Base-by-base conservation (phyloP, 2,329 filamentous ascomycete species). In the Penicillium sp. region DNA sequence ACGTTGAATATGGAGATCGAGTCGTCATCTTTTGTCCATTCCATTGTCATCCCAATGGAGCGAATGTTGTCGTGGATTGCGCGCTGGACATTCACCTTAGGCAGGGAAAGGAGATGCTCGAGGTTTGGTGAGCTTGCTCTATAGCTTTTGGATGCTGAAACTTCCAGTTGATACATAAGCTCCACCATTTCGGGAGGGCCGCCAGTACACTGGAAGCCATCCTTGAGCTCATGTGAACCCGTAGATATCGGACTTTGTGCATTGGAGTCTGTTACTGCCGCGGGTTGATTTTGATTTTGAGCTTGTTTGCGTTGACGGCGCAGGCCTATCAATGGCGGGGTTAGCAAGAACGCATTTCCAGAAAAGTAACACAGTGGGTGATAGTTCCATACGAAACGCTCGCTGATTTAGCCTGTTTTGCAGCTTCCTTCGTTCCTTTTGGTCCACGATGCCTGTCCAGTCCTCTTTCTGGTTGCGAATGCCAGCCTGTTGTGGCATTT, bases 341-440 rank as follows among this genome's bases (percentile, higher is more conserved):
- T 44, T n/a, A 44, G 41, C n/a, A 6, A 44, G 7, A 19, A 19
- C 31, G 2, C n/a, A 41, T 13, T 7, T n/a, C 18, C 13, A n/a
- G 18, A 22, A 27, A 2, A 13, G 3, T 18, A 14, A 4, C 19
- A 13, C 18, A 44, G 3, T 7, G 41, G 16, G 41, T 13, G 9
- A 31, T 49, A 16, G 4, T 39, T n/a, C 5, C 35, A 33, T 60
- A 60, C 60, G 60, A 4, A 66, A 70, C 13, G 61, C 62, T 31
- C 69, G 55, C 46, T 70, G 66, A 47, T 70, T 72, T 37, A 67
- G 54, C n/a, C 70, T 61, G 50, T 72, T 72, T 58, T 72, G 70
- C 50, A 71, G 41, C 44, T 58, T 65, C 24, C 70, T 62, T 27
- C 70, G 56, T 44, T 68, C 53, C n/a, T 14, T 64, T 35, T 57